phyloP scores from a whole-genome alignment of 202 grass and related monocot genomes.

The Panicum virgatum region DNA sequence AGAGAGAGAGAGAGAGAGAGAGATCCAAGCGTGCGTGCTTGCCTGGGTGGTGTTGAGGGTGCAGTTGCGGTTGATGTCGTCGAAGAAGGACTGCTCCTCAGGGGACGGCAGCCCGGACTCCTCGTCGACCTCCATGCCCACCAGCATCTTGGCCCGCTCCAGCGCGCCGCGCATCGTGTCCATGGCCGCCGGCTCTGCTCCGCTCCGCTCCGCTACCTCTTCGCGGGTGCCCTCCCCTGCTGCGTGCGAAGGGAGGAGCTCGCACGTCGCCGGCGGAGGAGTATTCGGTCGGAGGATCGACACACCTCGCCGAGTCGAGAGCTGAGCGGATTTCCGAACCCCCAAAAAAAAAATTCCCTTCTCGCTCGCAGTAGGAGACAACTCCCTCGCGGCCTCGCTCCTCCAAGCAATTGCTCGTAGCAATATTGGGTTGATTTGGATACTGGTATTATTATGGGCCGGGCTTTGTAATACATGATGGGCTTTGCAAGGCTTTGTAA shows the following conservation, averaged over 20 bases:
- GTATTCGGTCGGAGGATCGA: neutral
- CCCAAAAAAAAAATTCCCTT: neutral
- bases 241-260: neutral
- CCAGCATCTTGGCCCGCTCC: constrained; percentile 98
- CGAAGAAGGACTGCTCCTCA: constrained; percentile 83
- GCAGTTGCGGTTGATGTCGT: constrained; percentile 89
- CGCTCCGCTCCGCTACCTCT: neutral
- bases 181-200: constrained; percentile 27
- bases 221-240: neutral
- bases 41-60: constrained; percentile 84
- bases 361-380: neutral
- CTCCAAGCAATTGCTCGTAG: neutral
- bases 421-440: neutral
- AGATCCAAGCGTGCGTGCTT: neutral
- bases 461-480: too few species aligned
- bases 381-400: too few species aligned
- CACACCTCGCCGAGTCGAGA: neutral
- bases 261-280: neutral
- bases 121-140: constrained; percentile 91
- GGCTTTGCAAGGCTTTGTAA: too few species aligned
- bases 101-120: constrained; percentile 61
- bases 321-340: neutral
- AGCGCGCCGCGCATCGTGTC: constrained; percentile 81
- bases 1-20: too few species aligned
- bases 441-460: neutral